Evolutionary conservation across 306 rosid species (phyloP).

Genomic region (Fragaria ananassa): DNA sequence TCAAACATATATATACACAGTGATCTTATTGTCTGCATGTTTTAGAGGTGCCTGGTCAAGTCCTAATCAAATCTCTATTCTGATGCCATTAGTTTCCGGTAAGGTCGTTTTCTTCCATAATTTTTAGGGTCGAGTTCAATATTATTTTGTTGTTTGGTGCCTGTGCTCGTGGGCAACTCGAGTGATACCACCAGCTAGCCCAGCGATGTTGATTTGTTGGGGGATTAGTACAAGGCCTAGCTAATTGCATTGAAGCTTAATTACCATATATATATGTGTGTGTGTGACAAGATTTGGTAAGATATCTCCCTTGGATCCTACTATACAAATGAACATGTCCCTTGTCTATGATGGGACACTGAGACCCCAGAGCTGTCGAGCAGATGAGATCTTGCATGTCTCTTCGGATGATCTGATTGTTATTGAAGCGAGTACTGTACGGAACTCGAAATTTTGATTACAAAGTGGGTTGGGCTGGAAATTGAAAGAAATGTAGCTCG

Average conservation of each 20-base stretch:
- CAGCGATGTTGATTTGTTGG: background rate
- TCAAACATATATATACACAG: background rate
- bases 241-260: background rate
- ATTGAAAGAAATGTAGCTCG: background rate
- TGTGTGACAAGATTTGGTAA: background rate
- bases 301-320: constrained; percentile 16
- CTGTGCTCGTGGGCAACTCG: background rate
- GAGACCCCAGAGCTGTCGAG: background rate
- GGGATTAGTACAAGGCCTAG: background rate
- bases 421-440: background rate
- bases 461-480: background rate
- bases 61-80: background rate
- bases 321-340: background rate
- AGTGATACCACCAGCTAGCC: background rate
- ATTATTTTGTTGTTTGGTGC: constrained; percentile 5
- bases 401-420: background rate
- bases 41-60: background rate
- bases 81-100: constrained; percentile 5
- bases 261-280: background rate
- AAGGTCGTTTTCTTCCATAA: constrained; percentile 7
- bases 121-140: background rate
- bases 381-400: background rate
- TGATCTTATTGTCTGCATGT: constrained; percentile 1
- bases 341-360: background rate
- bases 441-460: background rate